phyloP scores from a whole-genome alignment of 306 rosid species.

The Lathyrus sativus region DNA sequence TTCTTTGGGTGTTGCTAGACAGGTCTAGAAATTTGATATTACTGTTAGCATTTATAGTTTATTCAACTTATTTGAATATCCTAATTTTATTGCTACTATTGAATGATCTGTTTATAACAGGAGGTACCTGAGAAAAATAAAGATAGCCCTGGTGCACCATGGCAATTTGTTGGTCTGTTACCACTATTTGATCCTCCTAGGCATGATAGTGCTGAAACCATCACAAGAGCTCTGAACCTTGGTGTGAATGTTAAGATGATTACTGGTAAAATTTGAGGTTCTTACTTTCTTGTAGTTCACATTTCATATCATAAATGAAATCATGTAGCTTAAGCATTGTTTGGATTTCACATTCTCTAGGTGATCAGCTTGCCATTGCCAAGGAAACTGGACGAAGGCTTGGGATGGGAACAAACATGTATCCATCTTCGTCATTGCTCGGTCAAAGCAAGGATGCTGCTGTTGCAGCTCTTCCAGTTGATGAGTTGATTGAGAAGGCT shows the following conservation, averaged over 20 bases:
- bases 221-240: slow-evolving; percentile 94
- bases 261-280: slow-evolving; percentile 63
- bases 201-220: slow-evolving; percentile 99
- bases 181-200: slow-evolving; percentile 98
- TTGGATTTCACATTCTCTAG: slow-evolving; percentile 46
- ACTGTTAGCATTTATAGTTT: slow-evolving; percentile 8
- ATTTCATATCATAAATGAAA: slow-evolving; percentile 27
- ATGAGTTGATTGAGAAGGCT: slow-evolving; percentile 96
- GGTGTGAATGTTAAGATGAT: slow-evolving; percentile 99
- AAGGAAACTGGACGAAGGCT: slow-evolving; percentile 99
- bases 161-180: slow-evolving; percentile 92
- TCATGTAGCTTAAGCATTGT: slow-evolving; percentile 12
- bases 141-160: slow-evolving; percentile 79
- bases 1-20: slow-evolving; percentile 94
- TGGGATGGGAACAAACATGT: slow-evolving; percentile 99
- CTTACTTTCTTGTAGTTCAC: slow-evolving; percentile 25
- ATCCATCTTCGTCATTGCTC: slow-evolving; percentile 93
- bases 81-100: slow-evolving; percentile 27
- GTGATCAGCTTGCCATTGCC: slow-evolving; percentile 97
- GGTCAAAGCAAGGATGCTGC: slow-evolving; percentile 86
- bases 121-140: slow-evolving; percentile 83
- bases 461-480: slow-evolving; percentile 79
- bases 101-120: slow-evolving; percentile 47
- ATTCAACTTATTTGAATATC: slow-evolving; percentile 16
- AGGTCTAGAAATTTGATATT: slow-evolving; percentile 55